Percentiles rank a stretch among this genome's conserved stretches.
These are phyloP conservation scores for Hypholoma fasciculare DNA, from an alignment of 768 basidiomycete genomes.

Conservation along the genomic window DNA sequence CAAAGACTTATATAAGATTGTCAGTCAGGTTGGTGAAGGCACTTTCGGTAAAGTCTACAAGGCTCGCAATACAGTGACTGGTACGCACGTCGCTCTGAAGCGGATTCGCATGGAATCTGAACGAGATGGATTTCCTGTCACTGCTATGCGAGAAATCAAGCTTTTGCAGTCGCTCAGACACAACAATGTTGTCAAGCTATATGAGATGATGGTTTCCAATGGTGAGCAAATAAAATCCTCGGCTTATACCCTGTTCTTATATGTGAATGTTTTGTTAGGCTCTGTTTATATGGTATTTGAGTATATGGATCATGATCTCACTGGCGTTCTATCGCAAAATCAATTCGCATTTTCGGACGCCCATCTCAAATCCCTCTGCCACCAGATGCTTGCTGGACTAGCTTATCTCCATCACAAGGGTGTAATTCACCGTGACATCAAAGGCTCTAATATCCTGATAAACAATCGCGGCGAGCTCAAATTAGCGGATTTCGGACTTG, in stretches of 20 bases:
- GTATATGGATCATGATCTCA: constrained; percentile 99
- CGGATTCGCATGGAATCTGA: constrained; percentile 98
- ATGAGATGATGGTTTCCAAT: constrained; percentile 99
- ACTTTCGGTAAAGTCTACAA: constrained; percentile 99
- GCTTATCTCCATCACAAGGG: constrained; percentile 95
- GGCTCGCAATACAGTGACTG: constrained; percentile 81
- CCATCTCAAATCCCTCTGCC: constrained; percentile 92
- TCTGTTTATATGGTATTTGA: constrained; percentile 99
- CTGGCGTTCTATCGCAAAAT: constrained; percentile 89
- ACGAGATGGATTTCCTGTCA: constrained; percentile 97
- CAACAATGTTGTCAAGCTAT: constrained; percentile 83
- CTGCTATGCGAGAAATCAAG: constrained; percentile 98
- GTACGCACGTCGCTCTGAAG: constrained; percentile 85
- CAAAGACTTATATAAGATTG: constrained; percentile 76
- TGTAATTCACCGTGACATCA: constrained; percentile 98
- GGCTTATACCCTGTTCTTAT: neutral
- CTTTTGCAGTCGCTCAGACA: constrained; percentile 90
- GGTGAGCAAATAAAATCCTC: constrained; percentile 47
- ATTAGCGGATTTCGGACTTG: constrained; percentile 96
- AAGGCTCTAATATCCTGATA: constrained; percentile 96
- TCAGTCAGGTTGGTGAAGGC: constrained; percentile 96
- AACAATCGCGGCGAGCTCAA: constrained; percentile 92
- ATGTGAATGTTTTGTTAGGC: constrained; percentile 44
- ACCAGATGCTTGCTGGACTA: constrained; percentile 94
- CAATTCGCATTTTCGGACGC: constrained; percentile 83